phyloP scores from a whole-genome alignment of 2,329 filamentous ascomycete genomes.

The Neonectria coccinea region DNA sequence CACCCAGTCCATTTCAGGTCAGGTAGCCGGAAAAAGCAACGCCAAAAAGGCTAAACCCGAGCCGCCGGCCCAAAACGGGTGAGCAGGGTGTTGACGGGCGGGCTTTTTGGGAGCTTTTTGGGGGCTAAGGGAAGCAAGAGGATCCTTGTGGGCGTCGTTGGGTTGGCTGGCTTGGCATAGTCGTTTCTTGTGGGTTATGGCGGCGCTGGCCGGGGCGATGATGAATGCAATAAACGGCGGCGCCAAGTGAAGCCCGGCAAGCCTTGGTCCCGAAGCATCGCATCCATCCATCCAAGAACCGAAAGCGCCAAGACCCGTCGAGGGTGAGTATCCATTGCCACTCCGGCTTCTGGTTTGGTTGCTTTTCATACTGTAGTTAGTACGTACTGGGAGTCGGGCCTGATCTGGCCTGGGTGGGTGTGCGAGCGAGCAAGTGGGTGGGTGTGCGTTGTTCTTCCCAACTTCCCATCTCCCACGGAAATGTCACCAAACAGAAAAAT shows the following conservation, averaged over 20 bases:
- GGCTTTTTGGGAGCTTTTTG: neutral
- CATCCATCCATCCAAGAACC: neutral
- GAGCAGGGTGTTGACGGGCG: neutral
- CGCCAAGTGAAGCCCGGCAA: conserved; percentile 20
- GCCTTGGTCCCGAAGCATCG: conserved; percentile 14
- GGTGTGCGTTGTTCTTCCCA: neutral
- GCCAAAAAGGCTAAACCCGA: conserved; percentile 15
- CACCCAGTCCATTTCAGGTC: conserved; percentile 21
- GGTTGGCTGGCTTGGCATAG: conserved; percentile 12
- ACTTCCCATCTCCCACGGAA: neutral
- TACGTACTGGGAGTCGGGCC: no score
- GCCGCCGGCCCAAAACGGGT: conserved; percentile 13
- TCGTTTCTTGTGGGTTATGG: neutral
- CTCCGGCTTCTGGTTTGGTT: neutral
- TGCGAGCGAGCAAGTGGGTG: neutral
- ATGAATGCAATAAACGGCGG: conserved; percentile 22
- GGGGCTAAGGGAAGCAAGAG: neutral
- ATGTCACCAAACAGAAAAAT: neutral
- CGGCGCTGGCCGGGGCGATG: conserved; percentile 18
- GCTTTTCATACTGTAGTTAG: neutral
- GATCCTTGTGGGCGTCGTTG: conserved; percentile 21
- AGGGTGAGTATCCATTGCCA: neutral
- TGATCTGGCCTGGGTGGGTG: neutral
- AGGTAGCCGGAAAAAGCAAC: conserved; percentile 27
- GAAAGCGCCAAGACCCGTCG: conserved; percentile 14